Base-by-base conservation (phyloP, 2,329 filamentous ascomycete genomes). In the Alternaria tenuissima region DNA sequence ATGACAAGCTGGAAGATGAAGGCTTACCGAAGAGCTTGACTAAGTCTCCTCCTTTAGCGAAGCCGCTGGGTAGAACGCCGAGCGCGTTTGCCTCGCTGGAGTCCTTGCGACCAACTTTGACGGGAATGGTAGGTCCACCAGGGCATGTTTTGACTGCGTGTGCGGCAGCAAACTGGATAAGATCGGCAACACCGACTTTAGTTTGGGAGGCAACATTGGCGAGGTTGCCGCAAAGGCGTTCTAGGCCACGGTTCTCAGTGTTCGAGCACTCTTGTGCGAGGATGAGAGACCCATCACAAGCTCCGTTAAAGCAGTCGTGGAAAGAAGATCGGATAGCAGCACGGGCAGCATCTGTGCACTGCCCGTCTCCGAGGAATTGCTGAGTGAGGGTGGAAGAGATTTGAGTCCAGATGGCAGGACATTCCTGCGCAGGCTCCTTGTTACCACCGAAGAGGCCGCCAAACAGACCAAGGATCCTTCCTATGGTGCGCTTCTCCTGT, bases 231-330 rank as follows among this genome's bases (percentile, higher is more conserved):
- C 79, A 81, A 26, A 85, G 80, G 5, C 73, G 74, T 55, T 76
- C 64, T 1, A 88, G 75, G 0, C 83, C 84, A 3, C 56, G 67
- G 69, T 87, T 80, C 54, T 80, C 76, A 0, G 53, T 9, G 18
- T 78, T 73, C 1, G 69, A 65, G 61, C 79, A 79, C 52, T 78
- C 76, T 20, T 72, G 57, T 20, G 76, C 73, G 16, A 78, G 71
- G 49, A 78, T 76, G 26, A 78, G 65, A 26, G 76, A 78, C 9
- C 76, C 76, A 42, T 78, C 76, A 46, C 75, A 77, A 3, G 73
- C 73, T 14, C 75, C 76, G 47, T 73, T 73, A 70, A 76, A 77
- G 65, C 75, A 78, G 59, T 78, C 76, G 24, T 78, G 76, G 64
- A 78, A 78, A 3, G 74, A 67, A 4, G 64, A 65, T 26, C 76